Conservation (phyloP, 2,329 filamentous ascomycete genomes). For the Gaeumannomyces tritici region DNA sequence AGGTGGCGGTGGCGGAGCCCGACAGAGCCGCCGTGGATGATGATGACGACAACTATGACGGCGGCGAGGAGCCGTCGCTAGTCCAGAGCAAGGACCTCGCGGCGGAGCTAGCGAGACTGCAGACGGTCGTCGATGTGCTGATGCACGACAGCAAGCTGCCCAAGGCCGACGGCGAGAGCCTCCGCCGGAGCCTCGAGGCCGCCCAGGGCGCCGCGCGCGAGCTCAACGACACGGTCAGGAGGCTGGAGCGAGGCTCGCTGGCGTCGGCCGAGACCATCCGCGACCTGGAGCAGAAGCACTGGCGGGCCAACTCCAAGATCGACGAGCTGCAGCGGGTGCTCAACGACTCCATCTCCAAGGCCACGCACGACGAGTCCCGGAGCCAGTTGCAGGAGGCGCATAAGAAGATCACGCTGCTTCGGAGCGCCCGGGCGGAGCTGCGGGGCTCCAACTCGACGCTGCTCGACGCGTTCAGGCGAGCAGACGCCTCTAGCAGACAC, state of each 20-base stretch:
- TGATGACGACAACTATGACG: too few relatives aligned
- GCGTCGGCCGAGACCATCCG: not conserved
- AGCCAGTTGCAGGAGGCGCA: not conserved
- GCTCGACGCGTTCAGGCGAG: too few relatives aligned
- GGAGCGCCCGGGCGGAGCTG: not conserved
- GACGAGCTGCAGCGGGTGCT: not conserved
- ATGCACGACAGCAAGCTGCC: not conserved
- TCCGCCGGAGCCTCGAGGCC: not conserved
- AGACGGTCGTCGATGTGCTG: not conserved
- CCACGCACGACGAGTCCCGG: not conserved
- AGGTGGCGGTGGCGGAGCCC: not conserved
- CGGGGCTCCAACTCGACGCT: not conserved
- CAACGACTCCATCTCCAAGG: not conserved
- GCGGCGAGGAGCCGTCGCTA: not conserved
- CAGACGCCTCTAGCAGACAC: too few relatives aligned
- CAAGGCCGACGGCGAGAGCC: not conserved
- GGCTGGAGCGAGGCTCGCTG: not conserved
- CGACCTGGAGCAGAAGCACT: too few relatives aligned
- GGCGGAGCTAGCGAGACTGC: not conserved
- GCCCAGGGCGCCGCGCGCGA: not conserved
- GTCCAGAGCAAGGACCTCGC: not conserved
- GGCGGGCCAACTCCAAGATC: not conserved
- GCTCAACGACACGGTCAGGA: not conserved
- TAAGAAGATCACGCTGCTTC: not conserved
- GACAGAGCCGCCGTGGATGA: not conserved